These are phyloP conservation scores for Scalesia atractyloides DNA, from an alignment of 129 eudicot species.

Conservation along the genomic window DNA sequence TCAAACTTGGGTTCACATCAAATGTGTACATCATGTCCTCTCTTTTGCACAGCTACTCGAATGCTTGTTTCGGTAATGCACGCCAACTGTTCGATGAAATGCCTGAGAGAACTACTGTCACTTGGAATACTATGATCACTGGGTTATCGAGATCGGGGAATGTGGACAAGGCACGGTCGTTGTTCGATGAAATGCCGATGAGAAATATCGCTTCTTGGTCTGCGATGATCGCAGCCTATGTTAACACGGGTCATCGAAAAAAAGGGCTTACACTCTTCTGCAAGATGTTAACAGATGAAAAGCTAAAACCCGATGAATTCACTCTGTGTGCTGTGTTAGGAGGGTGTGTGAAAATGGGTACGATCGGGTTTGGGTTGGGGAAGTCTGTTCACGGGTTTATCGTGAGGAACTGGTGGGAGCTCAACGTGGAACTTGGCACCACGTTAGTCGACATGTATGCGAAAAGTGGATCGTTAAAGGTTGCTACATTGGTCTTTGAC, in stretches of 20 bases:
- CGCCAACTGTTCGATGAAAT: conserved; percentile 58
- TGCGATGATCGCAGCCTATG: conserved; percentile 53
- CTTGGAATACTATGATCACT: conserved; percentile 69
- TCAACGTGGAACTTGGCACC: conserved; percentile 59
- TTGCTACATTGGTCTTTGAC: conserved; percentile 47
- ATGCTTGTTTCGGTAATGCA: conserved; percentile 37
- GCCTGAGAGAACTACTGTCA: conserved; percentile 59
- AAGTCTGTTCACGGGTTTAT: conserved; percentile 54
- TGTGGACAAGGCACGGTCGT: conserved; percentile 30
- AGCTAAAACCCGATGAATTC: conserved; percentile 53
- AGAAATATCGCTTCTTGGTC: conserved; percentile 57
- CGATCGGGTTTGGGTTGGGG: conserved; percentile 51
- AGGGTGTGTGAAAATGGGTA: conserved; percentile 51
- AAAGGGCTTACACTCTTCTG: conserved; percentile 47
- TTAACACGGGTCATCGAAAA: conserved; percentile 19
- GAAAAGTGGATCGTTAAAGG: conserved; percentile 55
- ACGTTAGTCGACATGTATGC: conserved; percentile 62
- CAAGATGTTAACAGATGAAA: conserved; percentile 34
- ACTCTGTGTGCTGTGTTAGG: conserved; percentile 41
- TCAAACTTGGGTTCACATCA: conserved; percentile 49
- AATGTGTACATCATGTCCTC: conserved; percentile 58
- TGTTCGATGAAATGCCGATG: conserved; percentile 57
- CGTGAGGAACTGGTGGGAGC: conserved; percentile 44
- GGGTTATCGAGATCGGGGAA: conserved; percentile 42
- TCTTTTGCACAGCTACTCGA: conserved; percentile 38